Conservation (phyloP, 2,329 filamentous ascomycete species). For the Penicillium sp. region DNA sequence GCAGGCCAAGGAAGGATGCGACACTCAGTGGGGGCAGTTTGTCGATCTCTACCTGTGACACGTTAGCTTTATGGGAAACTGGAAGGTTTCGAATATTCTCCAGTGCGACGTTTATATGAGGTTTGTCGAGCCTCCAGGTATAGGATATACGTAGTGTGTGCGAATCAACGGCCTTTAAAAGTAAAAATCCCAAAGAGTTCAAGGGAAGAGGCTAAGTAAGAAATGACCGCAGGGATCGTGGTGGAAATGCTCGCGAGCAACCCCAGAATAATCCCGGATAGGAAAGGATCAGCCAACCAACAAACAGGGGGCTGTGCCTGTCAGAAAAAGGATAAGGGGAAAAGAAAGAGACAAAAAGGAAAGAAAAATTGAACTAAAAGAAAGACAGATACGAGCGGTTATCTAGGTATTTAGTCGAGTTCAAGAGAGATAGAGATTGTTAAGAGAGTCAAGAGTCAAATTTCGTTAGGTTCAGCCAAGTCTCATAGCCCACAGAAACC, state of each 20-base stretch:
- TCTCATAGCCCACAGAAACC: slow-evolving; percentile 8
- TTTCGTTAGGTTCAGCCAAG: slow-evolving; percentile 13
- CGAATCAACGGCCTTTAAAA: not conserved
- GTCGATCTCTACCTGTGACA: slow-evolving; percentile 18
- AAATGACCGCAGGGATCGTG: slow-evolving; percentile 6
- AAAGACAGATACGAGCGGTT: not conserved
- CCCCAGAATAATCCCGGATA: slow-evolving; percentile 20
- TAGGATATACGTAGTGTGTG: not conserved
- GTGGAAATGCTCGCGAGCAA: slow-evolving; percentile 13
- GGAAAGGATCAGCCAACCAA: slow-evolving; percentile 20
- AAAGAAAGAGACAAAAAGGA: not conserved
- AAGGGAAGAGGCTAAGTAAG: not conserved
- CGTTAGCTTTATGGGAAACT: not conserved
- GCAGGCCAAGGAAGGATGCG: slow-evolving; percentile 15
- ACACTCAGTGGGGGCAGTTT: slow-evolving; percentile 15
- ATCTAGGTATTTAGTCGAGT: not conserved
- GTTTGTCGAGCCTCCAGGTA: not conserved
- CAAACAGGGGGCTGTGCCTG: slow-evolving; percentile 10
- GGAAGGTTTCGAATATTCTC: not conserved
- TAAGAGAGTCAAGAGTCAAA: not conserved
- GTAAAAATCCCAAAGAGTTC: not conserved
- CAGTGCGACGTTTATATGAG: not conserved
- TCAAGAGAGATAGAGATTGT: not conserved
- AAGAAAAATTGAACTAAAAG: not conserved
- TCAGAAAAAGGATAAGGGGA: not conserved